A percentile compares a stretch with the other conserved stretches of the same genome.
These are phyloP conservation scores for Asclepias syriaca DNA, from an alignment of 257 asterid species.

Conservation along the genomic window DNA sequence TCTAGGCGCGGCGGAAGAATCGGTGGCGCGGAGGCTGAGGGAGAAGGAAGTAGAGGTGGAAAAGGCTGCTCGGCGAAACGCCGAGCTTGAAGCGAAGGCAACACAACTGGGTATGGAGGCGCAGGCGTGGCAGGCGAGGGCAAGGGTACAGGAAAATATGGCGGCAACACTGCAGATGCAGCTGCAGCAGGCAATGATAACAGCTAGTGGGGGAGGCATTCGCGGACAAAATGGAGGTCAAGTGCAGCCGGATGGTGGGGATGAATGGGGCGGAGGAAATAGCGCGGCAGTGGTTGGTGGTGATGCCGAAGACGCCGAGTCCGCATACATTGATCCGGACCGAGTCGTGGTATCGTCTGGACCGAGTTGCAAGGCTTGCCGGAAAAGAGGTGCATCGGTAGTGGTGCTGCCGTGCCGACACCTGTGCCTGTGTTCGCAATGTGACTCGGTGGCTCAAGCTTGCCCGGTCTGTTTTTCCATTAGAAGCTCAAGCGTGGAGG, in stretches of 20 bases:
- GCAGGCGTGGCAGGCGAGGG: conserved; percentile 42
- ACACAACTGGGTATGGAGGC: conserved; percentile 34
- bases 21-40: conserved; percentile 28
- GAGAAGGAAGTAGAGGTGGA: conserved; percentile 39
- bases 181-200: conserved; percentile 33
- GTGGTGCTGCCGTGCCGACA: conserved; percentile 49
- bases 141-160: conserved; percentile 31
- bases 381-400: conserved; percentile 33
- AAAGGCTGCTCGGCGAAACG: conserved; percentile 34
- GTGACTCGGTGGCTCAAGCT: conserved; percentile 35
- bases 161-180: conserved; percentile 42
- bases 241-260: conserved; percentile 18
- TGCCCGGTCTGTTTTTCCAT: conserved; percentile 36
- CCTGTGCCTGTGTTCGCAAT: conserved; percentile 32
- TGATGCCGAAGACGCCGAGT: conserved; percentile 48
- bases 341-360: conserved; percentile 30
- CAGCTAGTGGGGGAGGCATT: conserved; percentile 7
- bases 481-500: conserved; percentile 43
- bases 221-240: conserved; percentile 9
- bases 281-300: conserved; percentile 15
- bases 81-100: conserved; percentile 34
- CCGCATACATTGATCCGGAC: conserved; percentile 47
- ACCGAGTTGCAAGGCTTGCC: conserved; percentile 37
- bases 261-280: conserved; percentile 17
- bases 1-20: conserved; percentile 32